Evolutionary conservation across 2,329 filamentous ascomycete genomes (phyloP).

Genomic region (Pseudodiploospora longispora): DNA sequence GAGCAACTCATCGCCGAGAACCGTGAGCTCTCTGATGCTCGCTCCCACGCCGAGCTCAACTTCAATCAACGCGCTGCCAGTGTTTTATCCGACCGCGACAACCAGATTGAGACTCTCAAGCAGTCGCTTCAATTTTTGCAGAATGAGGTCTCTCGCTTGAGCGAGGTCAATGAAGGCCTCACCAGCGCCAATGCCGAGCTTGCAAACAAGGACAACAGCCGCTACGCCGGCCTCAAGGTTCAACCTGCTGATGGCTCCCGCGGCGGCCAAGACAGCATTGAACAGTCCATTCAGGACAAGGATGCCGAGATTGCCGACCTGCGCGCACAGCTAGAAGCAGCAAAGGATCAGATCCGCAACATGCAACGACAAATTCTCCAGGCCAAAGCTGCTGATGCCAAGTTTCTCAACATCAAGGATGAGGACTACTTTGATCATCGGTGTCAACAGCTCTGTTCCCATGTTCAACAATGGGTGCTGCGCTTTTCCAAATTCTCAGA

Average conservation of each 20-base stretch:
- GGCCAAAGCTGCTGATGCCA: conserved; percentile 52
- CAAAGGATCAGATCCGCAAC: conserved; percentile 53
- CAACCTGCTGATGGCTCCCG: conserved; percentile 59
- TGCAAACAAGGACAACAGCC: conserved; percentile 64
- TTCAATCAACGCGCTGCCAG: conserved; percentile 58
- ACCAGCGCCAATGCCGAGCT: conserved; percentile 70
- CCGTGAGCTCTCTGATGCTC: conserved; percentile 65
- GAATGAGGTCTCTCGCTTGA: conserved; percentile 71
- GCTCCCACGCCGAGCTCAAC: conserved; percentile 58
- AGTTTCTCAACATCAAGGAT: conserved; percentile 73
- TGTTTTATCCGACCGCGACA: conserved; percentile 72
- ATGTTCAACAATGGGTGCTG: conserved; percentile 95
- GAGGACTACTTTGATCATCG: conserved; percentile 94
- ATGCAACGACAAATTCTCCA: conserved; percentile 47
- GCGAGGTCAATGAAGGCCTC: conserved; percentile 74
- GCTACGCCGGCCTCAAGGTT: conserved; percentile 58
- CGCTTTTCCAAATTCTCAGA: conserved; percentile 98
- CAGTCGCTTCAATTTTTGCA: conserved; percentile 72
- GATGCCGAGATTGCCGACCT: conserved; percentile 76
- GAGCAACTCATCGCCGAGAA: conserved; percentile 85
- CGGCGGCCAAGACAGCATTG: conserved; percentile 49
- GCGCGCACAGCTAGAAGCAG: conserved; percentile 67
- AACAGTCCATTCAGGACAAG: conserved; percentile 65
- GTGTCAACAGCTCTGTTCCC: conserved; percentile 89
- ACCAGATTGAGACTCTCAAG: conserved; percentile 76